Evolutionary conservation across 2,329 filamentous ascomycete genomes (phyloP), one percentile per base, ranked within the genome.

Genomic region (Fusarium chuoi): DNA sequence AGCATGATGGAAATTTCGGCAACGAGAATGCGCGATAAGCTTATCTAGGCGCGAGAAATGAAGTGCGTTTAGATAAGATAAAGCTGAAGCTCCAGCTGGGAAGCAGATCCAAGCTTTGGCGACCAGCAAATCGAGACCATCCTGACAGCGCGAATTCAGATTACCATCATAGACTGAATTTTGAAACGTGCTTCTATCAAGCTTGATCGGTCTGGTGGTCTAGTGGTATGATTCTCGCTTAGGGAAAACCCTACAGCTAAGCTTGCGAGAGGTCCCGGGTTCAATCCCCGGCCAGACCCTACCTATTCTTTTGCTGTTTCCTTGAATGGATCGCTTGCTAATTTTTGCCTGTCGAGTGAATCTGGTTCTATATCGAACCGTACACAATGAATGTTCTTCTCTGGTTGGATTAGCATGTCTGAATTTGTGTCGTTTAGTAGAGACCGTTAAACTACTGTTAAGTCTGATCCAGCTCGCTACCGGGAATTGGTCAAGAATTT

Each of bases 271-370:
- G 83, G 83, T 84, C 83, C 82, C 82, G 82, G 82, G 83, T 83
- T 84, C 83, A 82, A 84, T 84, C 82, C 83, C 81, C 83, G 83
- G 83, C 82, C 82, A 83, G 82, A 83, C 82, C 82, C 82, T 76
- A 2, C n/a, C n/a, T n/a, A 18, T 7, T 7, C 36, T 38, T 38
- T 38, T 38, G 36, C 4, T 38, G 10, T 38, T 38, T 4, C 38
- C 38, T 22, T 0, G 1, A 13, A 8, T 22, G 20, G 13, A 13
- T 22, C 7, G 12, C 12, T 20, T 13, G 9, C 10, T 12, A 1
- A 13, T 22, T 22, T 39, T 39, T 30, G 30, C 30, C 11, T 30
- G 30, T n/a, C n/a, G 30, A 13, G 30, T 30, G 30, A 30, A 12
- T 30, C 4, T 39, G 0, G 7, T 22, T 39, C 7, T 22, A 20